Percentiles rank a stretch among this genome's conserved stretches.
Conservation (phyloP, 768 basidiomycete genomes). For the Inosperma sp. region DNA sequence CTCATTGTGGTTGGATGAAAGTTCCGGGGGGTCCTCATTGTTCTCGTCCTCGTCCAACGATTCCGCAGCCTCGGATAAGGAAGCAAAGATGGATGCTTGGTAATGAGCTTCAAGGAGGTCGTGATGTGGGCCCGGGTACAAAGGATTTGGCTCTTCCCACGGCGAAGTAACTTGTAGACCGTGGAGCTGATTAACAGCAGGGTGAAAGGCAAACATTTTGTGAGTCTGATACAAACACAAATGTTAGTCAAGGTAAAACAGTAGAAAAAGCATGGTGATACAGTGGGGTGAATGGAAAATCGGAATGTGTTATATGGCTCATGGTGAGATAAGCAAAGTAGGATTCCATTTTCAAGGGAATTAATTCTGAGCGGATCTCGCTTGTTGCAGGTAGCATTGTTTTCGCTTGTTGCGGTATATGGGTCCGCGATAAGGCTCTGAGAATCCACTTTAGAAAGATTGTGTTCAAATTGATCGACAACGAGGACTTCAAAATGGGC, state of each 20-base stretch:
- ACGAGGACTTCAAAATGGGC: conserved; percentile 11
- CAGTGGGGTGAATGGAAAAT: conserved; percentile 15
- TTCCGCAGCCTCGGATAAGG: conserved; percentile 12
- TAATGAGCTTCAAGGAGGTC: conserved; percentile 15
- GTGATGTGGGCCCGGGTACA: conserved; percentile 16
- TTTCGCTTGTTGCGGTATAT: conserved; percentile 11
- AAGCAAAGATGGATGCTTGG: conserved; percentile 10
- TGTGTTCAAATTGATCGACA: conserved; percentile 12
- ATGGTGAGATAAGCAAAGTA: conserved; percentile 17
- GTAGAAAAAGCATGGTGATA: conserved; percentile 13
- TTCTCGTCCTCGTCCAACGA: conserved; percentile 14
- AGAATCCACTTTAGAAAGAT: conserved; percentile 14
- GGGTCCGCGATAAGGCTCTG: conserved; percentile 17
- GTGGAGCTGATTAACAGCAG: conserved; percentile 13
- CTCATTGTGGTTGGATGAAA: conserved; percentile 1
- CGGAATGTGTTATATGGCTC: conserved; percentile 16
- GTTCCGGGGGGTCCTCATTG: conserved; percentile 12
- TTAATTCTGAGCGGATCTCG: conserved; percentile 15
- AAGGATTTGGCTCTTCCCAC: conserved; percentile 13
- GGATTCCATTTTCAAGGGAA: conserved; percentile 19
- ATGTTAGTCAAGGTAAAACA: conserved; percentile 11
- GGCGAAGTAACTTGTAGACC: conserved; percentile 18
- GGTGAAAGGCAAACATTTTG: conserved; percentile 16
- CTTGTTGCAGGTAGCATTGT: conserved; percentile 15
- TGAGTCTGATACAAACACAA: conserved; percentile 19